Evolutionary conservation across 2,329 filamentous ascomycete genomes (phyloP).

Genomic region (Elsinoe arachidis): DNA sequence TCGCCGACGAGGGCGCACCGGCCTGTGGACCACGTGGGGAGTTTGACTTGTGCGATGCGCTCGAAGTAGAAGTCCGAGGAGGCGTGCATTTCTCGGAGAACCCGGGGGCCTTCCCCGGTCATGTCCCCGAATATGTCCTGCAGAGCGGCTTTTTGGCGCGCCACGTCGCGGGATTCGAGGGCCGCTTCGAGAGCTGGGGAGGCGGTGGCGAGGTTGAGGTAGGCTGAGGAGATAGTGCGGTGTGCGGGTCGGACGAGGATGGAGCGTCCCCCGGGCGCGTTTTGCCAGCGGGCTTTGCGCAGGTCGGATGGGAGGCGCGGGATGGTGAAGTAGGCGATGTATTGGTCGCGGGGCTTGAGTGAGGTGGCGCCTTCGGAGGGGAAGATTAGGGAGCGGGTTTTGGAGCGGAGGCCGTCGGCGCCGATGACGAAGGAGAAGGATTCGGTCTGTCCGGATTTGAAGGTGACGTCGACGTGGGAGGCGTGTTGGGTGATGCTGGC

Average conservation of each 20-base stretch:
- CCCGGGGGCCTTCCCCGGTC: conserved; percentile 14
- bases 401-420: conserved; percentile 23
- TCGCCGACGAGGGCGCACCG: conserved; percentile 32
- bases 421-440: conserved; percentile 22
- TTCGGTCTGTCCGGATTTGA: conserved; percentile 15
- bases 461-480: conserved; percentile 9
- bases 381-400: conserved; percentile 22
- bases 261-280: conserved; percentile 17
- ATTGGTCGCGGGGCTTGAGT: conserved; percentile 17
- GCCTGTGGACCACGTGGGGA: conserved; percentile 28
- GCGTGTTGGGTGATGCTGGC: conserved; percentile 13
- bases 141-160: conserved; percentile 12
- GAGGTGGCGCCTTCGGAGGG: conserved; percentile 14
- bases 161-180: conserved; percentile 12
- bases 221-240: conserved; percentile 15
- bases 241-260: conserved; percentile 19
- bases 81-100: conserved; percentile 32
- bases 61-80: conserved; percentile 39
- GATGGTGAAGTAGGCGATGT: conserved; percentile 24
- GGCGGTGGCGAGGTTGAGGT: conserved; percentile 15
- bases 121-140: conserved; percentile 14
- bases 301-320: conserved; percentile 14
- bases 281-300: conserved; percentile 16
- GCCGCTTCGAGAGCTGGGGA: conserved; percentile 5
- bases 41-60: conserved; percentile 32